Evolutionary conservation across 306 rosid genomes (phyloP).

Genomic region (Bauhinia variegata): DNA sequence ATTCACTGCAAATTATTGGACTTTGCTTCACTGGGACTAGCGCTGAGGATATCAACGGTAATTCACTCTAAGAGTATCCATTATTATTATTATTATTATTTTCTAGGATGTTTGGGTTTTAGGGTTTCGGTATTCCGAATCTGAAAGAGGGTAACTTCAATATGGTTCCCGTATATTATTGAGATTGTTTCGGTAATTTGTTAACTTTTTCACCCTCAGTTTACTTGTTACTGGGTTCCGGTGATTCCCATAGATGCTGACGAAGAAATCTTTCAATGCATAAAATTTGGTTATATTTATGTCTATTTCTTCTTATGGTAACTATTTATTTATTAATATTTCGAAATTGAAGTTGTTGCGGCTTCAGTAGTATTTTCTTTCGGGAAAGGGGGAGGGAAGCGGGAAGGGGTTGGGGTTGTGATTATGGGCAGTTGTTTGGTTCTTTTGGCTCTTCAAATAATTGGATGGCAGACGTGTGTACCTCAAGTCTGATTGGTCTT

Average conservation of each 20-base stretch:
- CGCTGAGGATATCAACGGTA: constrained; percentile 19
- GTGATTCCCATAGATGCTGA: neutral
- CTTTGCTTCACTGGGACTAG: constrained; percentile 18
- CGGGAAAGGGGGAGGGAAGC: neutral
- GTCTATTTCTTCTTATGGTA: constrained; percentile 2
- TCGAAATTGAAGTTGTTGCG: neutral
- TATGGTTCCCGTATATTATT: constrained; percentile 12
- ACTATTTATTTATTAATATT: neutral
- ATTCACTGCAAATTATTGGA: constrained; percentile 29
- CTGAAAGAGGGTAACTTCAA: constrained; percentile 25
- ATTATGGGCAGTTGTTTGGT: neutral
- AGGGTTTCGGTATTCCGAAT: constrained; percentile 47
- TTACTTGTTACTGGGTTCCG: neutral
- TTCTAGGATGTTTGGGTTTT: neutral
- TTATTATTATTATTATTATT: neutral
- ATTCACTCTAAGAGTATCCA: constrained; percentile 8
- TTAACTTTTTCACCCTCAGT: neutral
- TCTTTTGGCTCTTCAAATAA: constrained; percentile 19
- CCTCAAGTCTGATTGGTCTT: constrained; percentile 1
- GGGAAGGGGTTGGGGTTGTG: neutral
- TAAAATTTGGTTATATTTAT: neutral
- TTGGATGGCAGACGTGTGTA: neutral
- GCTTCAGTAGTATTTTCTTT: neutral
- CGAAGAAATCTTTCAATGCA: constrained; percentile 5
- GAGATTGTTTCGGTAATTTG: neutral